Base-by-base conservation (phyloP, 352 stramenopile species). In the Phytophthora chlamydospora region DNA sequence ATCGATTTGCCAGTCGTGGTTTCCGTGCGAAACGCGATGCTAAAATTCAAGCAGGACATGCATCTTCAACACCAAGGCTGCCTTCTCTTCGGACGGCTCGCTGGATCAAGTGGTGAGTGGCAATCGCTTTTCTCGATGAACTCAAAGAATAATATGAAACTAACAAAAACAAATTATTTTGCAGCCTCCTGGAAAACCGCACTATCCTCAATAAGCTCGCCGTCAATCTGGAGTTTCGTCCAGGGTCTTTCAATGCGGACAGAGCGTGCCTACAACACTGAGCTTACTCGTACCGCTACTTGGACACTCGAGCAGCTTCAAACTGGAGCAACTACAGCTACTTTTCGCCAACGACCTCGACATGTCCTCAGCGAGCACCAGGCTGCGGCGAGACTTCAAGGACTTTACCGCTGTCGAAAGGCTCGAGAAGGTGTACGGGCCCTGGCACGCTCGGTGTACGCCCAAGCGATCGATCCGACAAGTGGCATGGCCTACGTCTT, bases 361-460 rank as follows among this genome's bases (percentile, higher is more conserved):
- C 46, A 27, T 36, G 52, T 31, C n/a, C 47, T 78, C 6, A 72
- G 17, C 21, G 40, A 64, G 48, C 49, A 72, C 6, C 57, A 70
- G 2, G 81, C 81, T 10, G 76, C 76, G 14, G 71, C 31, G 45
- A 41, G 73, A 44, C 77, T 92, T 40, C 83, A 92, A 51, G 56
- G 65, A 14, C 41, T 92, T n/a, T 91, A 76, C 51, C 79, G 79
- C 21, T 75, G 42, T 11, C 71, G 80, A 29, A 86, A 88, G 48
- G 83, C 83, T 2, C 63, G 68, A 14, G 48, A 78, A 32, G 41
- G 64, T 35, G 47, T 75, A 10, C 75, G 68, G n/a, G 52, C 50
- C 1, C 47, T 90, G 4, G 81, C 79, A 5, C 49, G 41, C 6
- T 46, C 51, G 0, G 52, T 88, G 12, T 92, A 90, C 38, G 58